Evolutionary conservation across 2,329 filamentous ascomycete species (phyloP).

Genomic region (Epichloe festucae): DNA sequence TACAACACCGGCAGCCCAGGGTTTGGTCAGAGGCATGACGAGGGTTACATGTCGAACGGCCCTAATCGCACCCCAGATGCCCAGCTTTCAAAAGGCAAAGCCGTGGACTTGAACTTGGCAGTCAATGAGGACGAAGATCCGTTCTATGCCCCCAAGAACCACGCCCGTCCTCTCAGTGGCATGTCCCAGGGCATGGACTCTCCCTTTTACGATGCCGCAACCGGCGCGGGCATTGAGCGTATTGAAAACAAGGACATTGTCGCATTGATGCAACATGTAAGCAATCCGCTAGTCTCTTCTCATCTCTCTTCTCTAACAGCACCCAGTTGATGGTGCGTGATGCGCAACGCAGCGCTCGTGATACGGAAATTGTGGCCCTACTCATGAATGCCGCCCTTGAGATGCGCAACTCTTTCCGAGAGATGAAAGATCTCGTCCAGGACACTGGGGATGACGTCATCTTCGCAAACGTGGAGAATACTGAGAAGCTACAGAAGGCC

Average conservation of each 20-base stretch:
- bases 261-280: slow-evolving; percentile 87
- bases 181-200: slow-evolving; percentile 87
- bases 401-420: slow-evolving; percentile 93
- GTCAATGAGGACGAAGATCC: slow-evolving; percentile 42
- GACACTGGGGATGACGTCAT: slow-evolving; percentile 76
- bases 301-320: slow-evolving; percentile 12
- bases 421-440: slow-evolving; percentile 84
- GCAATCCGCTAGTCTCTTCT: slow-evolving; percentile 16
- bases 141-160: slow-evolving; percentile 46
- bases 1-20: slow-evolving; percentile 43
- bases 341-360: slow-evolving; percentile 86
- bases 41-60: slow-evolving; percentile 79
- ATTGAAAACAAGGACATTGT: slow-evolving; percentile 97
- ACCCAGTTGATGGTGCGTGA: slow-evolving; percentile 78
- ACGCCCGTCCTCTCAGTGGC: slow-evolving; percentile 62
- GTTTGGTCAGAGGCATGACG: slow-evolving; percentile 54
- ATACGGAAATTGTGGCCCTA: slow-evolving; percentile 91
- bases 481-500: slow-evolving; percentile 71
- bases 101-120: slow-evolving; percentile 37
- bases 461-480: slow-evolving; percentile 76
- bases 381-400: slow-evolving; percentile 88
- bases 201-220: slow-evolving; percentile 75
- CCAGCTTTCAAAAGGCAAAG: slow-evolving; percentile 41
- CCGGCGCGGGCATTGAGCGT: slow-evolving; percentile 73
- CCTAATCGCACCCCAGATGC: slow-evolving; percentile 41